Conservation (phyloP, 2,329 filamentous ascomycete species). For the Pyrenophora graminea region DNA sequence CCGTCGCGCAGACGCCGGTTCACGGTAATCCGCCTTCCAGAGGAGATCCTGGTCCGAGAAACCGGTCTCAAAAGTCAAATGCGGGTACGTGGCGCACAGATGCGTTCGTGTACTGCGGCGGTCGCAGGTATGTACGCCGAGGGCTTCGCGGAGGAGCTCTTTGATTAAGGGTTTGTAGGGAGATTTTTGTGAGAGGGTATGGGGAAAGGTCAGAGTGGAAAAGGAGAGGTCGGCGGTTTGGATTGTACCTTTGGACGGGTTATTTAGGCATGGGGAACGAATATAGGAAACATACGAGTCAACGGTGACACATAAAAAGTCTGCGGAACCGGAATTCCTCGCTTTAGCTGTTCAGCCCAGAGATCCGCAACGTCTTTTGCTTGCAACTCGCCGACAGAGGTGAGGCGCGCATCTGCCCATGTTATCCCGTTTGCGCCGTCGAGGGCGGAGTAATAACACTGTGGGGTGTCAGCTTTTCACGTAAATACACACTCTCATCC, state of each 20-base stretch:
- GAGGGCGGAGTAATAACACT: slow-evolving; percentile 67
- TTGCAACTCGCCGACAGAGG: slow-evolving; percentile 61
- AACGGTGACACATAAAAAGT: slow-evolving; percentile 69
- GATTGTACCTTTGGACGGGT: slow-evolving; percentile 44
- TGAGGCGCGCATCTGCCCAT: slow-evolving; percentile 69
- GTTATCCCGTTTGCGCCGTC: slow-evolving; percentile 64
- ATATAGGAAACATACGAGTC: slow-evolving; percentile 52
- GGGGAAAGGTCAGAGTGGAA: slow-evolving; percentile 56
- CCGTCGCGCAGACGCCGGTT: slow-evolving; percentile 30
- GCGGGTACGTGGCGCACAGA: slow-evolving; percentile 57
- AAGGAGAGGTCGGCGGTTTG: slow-evolving; percentile 68
- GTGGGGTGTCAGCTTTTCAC: background rate
- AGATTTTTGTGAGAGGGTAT: slow-evolving; percentile 50
- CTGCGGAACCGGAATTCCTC: slow-evolving; percentile 63
- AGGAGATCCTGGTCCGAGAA: slow-evolving; percentile 63
- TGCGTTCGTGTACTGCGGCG: slow-evolving; percentile 58
- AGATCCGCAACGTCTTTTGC: slow-evolving; percentile 62
- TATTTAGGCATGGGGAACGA: too few relatives aligned
- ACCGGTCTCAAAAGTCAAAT: slow-evolving; percentile 60
- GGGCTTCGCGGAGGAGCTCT: slow-evolving; percentile 67
- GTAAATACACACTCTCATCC: too few relatives aligned
- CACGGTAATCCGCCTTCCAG: slow-evolving; percentile 51
- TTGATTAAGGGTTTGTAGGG: slow-evolving; percentile 65
- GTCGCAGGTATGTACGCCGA: slow-evolving; percentile 72
- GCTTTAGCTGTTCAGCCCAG: slow-evolving; percentile 58